Evolutionary conservation across 371 early-diverging fungal species (phyloP).

Genomic region (Syncephalis plumigaleata): DNA sequence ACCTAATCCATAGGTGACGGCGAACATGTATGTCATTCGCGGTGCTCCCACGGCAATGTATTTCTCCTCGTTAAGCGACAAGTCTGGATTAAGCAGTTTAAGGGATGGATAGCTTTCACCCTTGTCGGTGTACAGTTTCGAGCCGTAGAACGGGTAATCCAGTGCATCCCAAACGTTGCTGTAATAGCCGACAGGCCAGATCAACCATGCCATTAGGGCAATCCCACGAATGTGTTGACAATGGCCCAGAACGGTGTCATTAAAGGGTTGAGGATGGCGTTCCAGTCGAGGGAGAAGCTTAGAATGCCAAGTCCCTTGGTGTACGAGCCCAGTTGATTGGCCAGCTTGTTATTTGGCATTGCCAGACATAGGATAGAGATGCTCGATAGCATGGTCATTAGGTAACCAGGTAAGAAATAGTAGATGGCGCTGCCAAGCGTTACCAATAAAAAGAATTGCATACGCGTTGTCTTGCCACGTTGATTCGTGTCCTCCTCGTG

Average conservation of each 20-base stretch:
- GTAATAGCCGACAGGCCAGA: slow-evolving; percentile 52
- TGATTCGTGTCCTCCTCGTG: slow-evolving; percentile 16
- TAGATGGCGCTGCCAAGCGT: slow-evolving; percentile 18
- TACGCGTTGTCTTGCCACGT: no score
- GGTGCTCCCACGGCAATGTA: slow-evolving; percentile 17
- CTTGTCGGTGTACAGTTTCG: no score
- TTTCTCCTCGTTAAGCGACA: no score
- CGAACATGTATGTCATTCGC: slow-evolving; percentile 40
- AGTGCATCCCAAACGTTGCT: slow-evolving; percentile 23
- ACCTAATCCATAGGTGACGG: slow-evolving; percentile 26
- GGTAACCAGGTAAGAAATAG: slow-evolving; percentile 35
- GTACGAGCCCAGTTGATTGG: slow-evolving; percentile 26
- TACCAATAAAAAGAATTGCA: no score
- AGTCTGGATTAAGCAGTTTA: no score
- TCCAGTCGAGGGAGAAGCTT: slow-evolving; percentile 60
- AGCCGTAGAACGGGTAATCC: slow-evolving; percentile 9
- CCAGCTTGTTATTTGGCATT: slow-evolving; percentile 24
- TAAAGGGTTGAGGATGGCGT: slow-evolving; percentile 40
- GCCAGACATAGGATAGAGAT: slow-evolving; percentile 20
- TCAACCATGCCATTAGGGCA: slow-evolving; percentile 51
- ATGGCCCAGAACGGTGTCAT: slow-evolving; percentile 56
- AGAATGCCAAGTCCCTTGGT: slow-evolving; percentile 30
- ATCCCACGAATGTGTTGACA: slow-evolving; percentile 47
- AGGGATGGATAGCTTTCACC: no score
- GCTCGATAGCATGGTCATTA: slow-evolving; percentile 29